Evolutionary conservation across 2,329 filamentous ascomycete genomes (phyloP).

Genomic region (Madurella mycetomatis): DNA sequence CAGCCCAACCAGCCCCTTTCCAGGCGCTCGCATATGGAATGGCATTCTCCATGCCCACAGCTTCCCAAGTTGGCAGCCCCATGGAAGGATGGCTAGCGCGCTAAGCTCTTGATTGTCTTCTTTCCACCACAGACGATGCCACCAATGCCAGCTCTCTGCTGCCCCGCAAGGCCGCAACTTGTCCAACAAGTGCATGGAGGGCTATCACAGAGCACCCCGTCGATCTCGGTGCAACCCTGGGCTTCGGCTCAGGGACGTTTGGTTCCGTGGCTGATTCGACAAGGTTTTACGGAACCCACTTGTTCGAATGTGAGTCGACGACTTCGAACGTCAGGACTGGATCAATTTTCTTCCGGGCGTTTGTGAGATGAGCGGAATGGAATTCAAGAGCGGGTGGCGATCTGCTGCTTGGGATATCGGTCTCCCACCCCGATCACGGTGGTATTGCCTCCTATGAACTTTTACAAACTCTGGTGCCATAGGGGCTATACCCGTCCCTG

Average conservation of each 20-base stretch:
- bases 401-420: too few species aligned
- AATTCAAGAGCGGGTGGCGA: too few species aligned
- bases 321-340: too few species aligned
- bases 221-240: slow-evolving; percentile 11
- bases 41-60: background rate
- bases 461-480: too few species aligned
- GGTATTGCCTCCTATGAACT: too few species aligned
- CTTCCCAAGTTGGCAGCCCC: slow-evolving; percentile 7
- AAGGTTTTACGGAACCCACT: too few species aligned
- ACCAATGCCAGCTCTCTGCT: background rate
- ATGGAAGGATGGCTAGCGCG: slow-evolving; percentile 15
- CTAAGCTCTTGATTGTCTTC: slow-evolving; percentile 5
- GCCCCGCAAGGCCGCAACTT: slow-evolving; percentile 12
- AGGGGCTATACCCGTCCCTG: background rate
- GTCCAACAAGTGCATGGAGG: slow-evolving; percentile 13
- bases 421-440: too few species aligned
- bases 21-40: background rate
- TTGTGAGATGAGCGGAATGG: too few species aligned
- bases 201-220: slow-evolving; percentile 10
- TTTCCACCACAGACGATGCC: slow-evolving; percentile 8
- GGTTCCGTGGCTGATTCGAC: too few species aligned
- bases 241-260: too few species aligned
- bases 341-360: too few species aligned
- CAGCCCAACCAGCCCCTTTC: slow-evolving; percentile 13
- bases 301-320: too few species aligned